phyloP scores from a whole-genome alignment of 2,329 filamentous ascomycete species.

The Fusarium sp. region DNA sequence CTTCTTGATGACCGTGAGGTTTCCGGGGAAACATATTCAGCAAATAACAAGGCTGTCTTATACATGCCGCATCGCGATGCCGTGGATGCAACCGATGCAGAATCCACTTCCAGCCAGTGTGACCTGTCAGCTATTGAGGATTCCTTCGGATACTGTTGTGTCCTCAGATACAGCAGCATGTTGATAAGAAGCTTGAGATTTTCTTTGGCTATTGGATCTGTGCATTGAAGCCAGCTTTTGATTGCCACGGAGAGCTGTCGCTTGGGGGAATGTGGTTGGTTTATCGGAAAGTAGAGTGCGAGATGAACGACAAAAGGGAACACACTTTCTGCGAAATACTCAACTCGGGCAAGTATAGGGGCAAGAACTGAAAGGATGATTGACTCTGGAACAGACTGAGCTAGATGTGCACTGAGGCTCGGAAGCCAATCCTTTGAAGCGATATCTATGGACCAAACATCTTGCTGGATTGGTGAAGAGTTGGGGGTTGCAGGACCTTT shows the following conservation, averaged over 20 bases:
- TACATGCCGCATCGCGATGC: constrained; percentile 86
- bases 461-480: constrained; percentile 33
- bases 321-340: constrained; percentile 77
- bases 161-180: constrained; percentile 87
- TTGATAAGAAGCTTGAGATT: constrained; percentile 82
- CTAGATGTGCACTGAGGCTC: constrained; percentile 72
- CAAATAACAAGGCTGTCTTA: constrained; percentile 86
- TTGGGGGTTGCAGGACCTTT: constrained; percentile 16
- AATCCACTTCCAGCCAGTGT: constrained; percentile 89
- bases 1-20: constrained; percentile 71
- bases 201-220: constrained; percentile 60
- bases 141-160: constrained; percentile 81
- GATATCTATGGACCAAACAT: constrained; percentile 56
- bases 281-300: constrained; percentile 77
- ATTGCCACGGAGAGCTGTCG: constrained; percentile 74
- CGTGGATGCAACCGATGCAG: constrained; percentile 75
- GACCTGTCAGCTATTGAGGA: constrained; percentile 81
- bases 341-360: constrained; percentile 74
- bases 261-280: constrained; percentile 70
- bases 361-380: constrained; percentile 77
- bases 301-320: constrained; percentile 91
- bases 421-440: constrained; percentile 70
- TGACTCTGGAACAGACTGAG: constrained; percentile 69
- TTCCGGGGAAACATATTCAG: constrained; percentile 77
- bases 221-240: constrained; percentile 70